These are phyloP conservation scores for Fusarium sterilihyphosum DNA, from an alignment of 2,329 filamentous ascomycete species.

Conservation along the genomic window DNA sequence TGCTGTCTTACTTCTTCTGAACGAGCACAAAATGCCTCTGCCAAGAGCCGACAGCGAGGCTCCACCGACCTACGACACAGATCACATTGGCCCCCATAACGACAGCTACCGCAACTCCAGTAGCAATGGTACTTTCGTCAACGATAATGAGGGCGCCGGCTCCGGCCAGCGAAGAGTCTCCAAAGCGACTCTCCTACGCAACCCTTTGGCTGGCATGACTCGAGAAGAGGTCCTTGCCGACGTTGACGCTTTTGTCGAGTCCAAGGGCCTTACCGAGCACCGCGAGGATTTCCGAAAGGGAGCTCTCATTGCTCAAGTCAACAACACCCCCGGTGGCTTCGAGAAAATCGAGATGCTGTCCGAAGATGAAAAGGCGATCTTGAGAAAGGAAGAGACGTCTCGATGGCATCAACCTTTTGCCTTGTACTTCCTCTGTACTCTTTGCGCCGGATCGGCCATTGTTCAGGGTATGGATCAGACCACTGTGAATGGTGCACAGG, in stretches of 20 bases:
- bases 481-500: constrained; percentile 71
- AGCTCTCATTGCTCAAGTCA: constrained; percentile 60
- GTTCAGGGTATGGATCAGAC: constrained; percentile 76
- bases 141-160: constrained; percentile 20
- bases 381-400: constrained; percentile 44
- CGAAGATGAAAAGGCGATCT: constrained; percentile 44
- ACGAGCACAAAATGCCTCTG: too few relatives aligned
- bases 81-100: background rate
- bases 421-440: constrained; percentile 50
- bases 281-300: constrained; percentile 61
- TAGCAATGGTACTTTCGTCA: constrained; percentile 32
- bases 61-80: constrained; percentile 28
- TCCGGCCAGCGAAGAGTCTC: constrained; percentile 22
- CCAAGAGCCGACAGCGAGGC: constrained; percentile 40
- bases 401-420: constrained; percentile 48
- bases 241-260: constrained; percentile 50
- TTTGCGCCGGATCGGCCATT: constrained; percentile 58
- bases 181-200: constrained; percentile 44
- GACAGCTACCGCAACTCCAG: constrained; percentile 26
- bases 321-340: constrained; percentile 46
- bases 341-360: constrained; percentile 42
- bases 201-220: constrained; percentile 46
- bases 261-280: constrained; percentile 47
- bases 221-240: constrained; percentile 46
- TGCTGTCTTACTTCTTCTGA: too few relatives aligned